Evolutionary conservation across 192 early-diverging fungal genomes (phyloP), one percentile per base, ranked within the genome.

Genomic region (Backusella tuberculispora): DNA sequence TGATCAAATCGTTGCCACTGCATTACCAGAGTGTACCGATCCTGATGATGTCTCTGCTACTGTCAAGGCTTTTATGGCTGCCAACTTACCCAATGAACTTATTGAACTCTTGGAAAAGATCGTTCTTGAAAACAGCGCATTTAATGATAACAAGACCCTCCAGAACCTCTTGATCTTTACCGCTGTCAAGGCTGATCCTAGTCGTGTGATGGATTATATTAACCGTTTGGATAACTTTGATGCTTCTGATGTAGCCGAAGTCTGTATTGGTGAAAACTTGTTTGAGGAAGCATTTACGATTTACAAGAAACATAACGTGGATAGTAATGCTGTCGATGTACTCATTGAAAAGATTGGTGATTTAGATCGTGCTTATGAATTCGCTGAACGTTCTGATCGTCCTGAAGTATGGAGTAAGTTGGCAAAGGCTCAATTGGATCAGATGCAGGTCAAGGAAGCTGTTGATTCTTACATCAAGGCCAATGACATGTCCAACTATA

Each of bases 61-160:
- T n/a, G 98, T 99, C 67, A 98, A 98, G 87, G 97, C 98, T 0
- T 99, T 99, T 74, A 98, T 99, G 96, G 92, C 90, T n/a, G 97
- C 98, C 40, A 94, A 95, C 70, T 87, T 99, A 21, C 96, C 97
- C 17, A 91, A 95, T 63, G 98, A 99, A 84, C 87, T 99, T 69
- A 99, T 99, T 75, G 97, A 98, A 84, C 86, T 99, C 6, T 85
- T 99, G 70, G 97, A 98, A 84, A 97, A 97, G 87, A 87, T 99
- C 74, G 93, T 99, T 10, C 85, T 99, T 50, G 98, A 98, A 81
- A 90, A 90, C 66, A 89, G 94, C 37, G 87, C 94, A 15, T 99
- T 99, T 80, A 94, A 90, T 76, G 97, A 98, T 81, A 96, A 99
- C 88, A 88, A 93, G 75, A 98, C 95, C 73, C 87, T 99, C 66